A percentile compares a stretch with the other conserved stretches of the same genome.
Conservation (phyloP, 1,139 yeast genomes). For the Sugiyamaella pinicola region DNA sequence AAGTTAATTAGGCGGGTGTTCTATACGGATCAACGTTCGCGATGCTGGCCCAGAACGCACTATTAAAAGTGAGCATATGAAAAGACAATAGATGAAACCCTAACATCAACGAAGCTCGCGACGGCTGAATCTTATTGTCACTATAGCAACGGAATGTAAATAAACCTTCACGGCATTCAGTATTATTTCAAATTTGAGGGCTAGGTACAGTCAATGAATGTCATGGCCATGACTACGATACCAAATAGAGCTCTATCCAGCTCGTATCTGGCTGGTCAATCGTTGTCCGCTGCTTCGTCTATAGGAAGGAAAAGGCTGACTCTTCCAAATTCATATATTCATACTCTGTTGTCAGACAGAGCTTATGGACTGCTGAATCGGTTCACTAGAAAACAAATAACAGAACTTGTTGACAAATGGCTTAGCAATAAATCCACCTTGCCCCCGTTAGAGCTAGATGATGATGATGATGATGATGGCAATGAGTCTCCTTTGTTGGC, state of each 20-base stretch:
- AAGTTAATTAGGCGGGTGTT: no score
- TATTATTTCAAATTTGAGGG: neutral
- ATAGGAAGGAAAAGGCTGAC: constrained; percentile 16
- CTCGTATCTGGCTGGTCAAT: neutral
- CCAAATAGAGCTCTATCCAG: neutral
- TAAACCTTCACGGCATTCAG: no score
- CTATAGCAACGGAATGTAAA: constrained; percentile 9
- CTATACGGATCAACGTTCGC: no score
- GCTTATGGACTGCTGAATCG: constrained; percentile 20
- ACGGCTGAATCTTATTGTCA: neutral
- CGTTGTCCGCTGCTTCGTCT: neutral
- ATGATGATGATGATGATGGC: constrained; percentile 12
- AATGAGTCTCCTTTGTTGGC: no score
- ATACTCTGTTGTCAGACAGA: constrained; percentile 22
- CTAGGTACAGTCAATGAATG: neutral
- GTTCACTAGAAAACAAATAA: constrained; percentile 21
- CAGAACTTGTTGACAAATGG: constrained; percentile 29
- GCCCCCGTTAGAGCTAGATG: constrained; percentile 24
- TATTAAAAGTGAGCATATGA: no score
- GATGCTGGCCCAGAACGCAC: no score
- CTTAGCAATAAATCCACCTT: constrained; percentile 23
- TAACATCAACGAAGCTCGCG: no score
- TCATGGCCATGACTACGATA: neutral
- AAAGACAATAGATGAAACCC: no score
- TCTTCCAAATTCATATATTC: constrained; percentile 26